Evolutionary conservation across 2,329 filamentous ascomycete genomes (phyloP).

Genomic region (Fusarium sp.): DNA sequence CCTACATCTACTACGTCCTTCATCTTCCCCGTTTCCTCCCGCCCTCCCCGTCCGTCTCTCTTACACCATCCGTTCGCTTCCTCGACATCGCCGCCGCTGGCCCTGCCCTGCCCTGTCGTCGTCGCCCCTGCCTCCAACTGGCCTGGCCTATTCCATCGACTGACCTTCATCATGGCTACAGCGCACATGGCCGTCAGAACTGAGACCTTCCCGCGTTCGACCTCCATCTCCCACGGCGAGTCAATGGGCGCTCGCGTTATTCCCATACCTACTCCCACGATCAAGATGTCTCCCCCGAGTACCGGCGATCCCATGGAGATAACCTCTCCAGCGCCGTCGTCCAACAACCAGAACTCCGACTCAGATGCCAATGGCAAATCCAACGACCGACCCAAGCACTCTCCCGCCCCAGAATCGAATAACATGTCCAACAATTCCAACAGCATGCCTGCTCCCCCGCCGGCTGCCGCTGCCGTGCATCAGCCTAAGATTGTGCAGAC

Average conservation of each 20-base stretch:
- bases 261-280: conserved; percentile 63
- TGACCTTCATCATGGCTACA: conserved; percentile 46
- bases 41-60: conserved; percentile 18
- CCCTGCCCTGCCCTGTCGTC: neutral
- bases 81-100: conserved; percentile 24
- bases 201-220: conserved; percentile 58
- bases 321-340: conserved; percentile 59
- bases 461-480: conserved; percentile 75
- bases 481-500: conserved; percentile 98
- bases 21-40: conserved; percentile 35
- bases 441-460: conserved; percentile 60
- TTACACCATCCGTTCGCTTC: conserved; percentile 20
- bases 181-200: conserved; percentile 62
- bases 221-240: conserved; percentile 52
- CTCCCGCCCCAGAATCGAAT: conserved; percentile 52
- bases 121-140: conserved; percentile 13
- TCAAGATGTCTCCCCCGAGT: conserved; percentile 66
- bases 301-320: conserved; percentile 69
- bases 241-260: conserved; percentile 62
- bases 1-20: conserved; percentile 35
- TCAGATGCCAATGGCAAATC: conserved; percentile 51
- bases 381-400: conserved; percentile 49
- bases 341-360: conserved; percentile 56
- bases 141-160: conserved; percentile 32
- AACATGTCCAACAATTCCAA: conserved; percentile 45